Base-by-base conservation (phyloP, 2,329 filamentous ascomycete genomes). In the Penicillium sp. region DNA sequence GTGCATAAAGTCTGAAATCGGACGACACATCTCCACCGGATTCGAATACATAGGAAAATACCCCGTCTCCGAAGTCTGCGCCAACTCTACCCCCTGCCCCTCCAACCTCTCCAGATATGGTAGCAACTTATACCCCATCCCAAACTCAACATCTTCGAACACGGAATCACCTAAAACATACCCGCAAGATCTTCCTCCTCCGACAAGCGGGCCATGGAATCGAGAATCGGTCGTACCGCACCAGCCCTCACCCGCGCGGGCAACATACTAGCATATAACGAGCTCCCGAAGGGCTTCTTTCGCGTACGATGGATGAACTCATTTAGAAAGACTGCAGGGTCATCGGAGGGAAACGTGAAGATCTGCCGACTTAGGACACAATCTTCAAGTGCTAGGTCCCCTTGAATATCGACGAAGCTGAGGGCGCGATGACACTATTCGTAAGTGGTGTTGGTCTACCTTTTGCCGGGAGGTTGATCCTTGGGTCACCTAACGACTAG, bases 1-100 rank as follows among this genome's bases (percentile, higher is more conserved):
- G 51, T 57, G 43, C 33, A 67, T 57, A 31, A 69, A 67, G 0
- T 7, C 48, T 14, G 56, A 50, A 46, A 69, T 65, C 29, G 55
- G 57, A 4, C 58, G 51, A 53, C 62, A 66, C 65, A 68, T 69
- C 47, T 68, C 66, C 23, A 65, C 50, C n/a, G 65, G 67, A 29
- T 68, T 68, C 3, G 66, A 66, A 58, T 68, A 69, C 67, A 69
- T 4, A 29, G 27, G 27, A 33, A 67, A 68, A 62, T 69, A 64
- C 3, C 65, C 66, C 55, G 59, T 61, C 11, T 56, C 51, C 19
- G 52, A 21, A 39, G 69, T 68, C 48, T 63, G 44, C 13, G 64
- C 67, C 55, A 69, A 54, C 45, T 66, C 65, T 4, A 69, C 61
- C 0, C 58, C 58, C 2, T 60, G 54, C 37, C 54, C 50, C 42